phyloP scores from a whole-genome alignment of 805 yeast genomes.

The Suhomyces vadensis region DNA sequence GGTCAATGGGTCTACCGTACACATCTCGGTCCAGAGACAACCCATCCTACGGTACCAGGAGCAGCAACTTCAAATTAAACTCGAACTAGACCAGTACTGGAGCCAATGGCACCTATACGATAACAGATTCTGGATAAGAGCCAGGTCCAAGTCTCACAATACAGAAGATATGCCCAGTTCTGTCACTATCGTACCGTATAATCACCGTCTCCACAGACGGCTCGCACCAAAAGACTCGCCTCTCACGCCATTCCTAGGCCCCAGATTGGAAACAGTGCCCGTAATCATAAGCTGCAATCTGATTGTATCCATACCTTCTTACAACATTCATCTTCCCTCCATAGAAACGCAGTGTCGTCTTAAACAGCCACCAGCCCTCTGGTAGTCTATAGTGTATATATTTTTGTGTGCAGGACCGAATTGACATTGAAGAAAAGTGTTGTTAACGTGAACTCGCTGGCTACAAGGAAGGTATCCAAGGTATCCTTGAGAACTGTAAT shows the following conservation, averaged over 20 bases:
- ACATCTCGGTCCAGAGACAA: slow-evolving; percentile 17
- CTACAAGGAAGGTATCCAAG: too few relatives aligned
- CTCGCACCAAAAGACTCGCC: too few relatives aligned
- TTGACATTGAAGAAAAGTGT: background rate
- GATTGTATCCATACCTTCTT: background rate
- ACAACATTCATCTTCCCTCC: background rate
- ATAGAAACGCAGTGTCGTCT: background rate
- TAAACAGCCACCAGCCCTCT: background rate
- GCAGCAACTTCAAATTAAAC: background rate
- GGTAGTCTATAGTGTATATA: too few relatives aligned
- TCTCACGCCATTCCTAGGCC: background rate
- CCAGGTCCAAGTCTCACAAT: too few relatives aligned
- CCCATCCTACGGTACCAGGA: slow-evolving; percentile 9
- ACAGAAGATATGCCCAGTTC: background rate
- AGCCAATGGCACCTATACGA: slow-evolving; percentile 37
- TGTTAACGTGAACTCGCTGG: too few relatives aligned
- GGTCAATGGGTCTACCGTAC: background rate
- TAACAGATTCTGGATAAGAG: slow-evolving; percentile 38
- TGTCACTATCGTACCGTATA: background rate
- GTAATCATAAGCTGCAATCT: background rate
- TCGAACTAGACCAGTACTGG: background rate
- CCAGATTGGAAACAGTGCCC: background rate
- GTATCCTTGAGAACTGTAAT: too few relatives aligned
- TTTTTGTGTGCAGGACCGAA: background rate
- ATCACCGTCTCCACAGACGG: background rate